phyloP scores from a whole-genome alignment of 352 stramenopile species.

The Phytophthora citrophthora region DNA sequence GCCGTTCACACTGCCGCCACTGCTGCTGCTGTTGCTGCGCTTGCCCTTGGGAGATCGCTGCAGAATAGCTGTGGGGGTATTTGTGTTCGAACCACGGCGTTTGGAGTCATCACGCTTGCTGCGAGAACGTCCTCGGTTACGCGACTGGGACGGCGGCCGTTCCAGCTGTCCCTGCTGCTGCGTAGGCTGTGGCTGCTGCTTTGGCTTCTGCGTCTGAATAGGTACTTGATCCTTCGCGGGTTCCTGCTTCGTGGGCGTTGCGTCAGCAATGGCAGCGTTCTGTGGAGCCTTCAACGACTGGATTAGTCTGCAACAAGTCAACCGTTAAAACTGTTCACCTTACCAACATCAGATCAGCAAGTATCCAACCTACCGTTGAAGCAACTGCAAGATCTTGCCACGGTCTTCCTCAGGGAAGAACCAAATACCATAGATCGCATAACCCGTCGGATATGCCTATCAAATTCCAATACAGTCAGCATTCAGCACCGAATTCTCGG shows the following conservation, averaged over 20 bases:
- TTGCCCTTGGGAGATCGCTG: conserved; percentile 59
- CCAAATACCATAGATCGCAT: conserved; percentile 88
- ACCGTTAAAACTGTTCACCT: conserved; percentile 9
- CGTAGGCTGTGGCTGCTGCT: conserved; percentile 41
- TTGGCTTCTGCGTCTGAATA: conserved; percentile 32
- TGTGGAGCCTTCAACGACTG: conserved; percentile 60
- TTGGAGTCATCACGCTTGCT: conserved; percentile 66
- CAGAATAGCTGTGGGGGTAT: conserved; percentile 64
- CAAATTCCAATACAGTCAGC: background rate
- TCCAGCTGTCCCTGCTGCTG: conserved; percentile 44
- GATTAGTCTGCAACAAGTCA: conserved; percentile 56
- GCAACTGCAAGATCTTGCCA: conserved; percentile 76
- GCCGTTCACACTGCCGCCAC: conserved; percentile 33
- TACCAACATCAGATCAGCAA: background rate
- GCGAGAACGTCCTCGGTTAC: conserved; percentile 55
- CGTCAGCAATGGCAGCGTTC: conserved; percentile 17
- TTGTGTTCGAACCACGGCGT: conserved; percentile 26
- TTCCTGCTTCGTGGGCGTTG: conserved; percentile 29
- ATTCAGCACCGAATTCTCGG: background rate
- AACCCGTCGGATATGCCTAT: conserved; percentile 58
- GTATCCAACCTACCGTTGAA: conserved; percentile 58
- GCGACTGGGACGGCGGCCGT: conserved; percentile 31
- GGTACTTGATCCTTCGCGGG: conserved; percentile 21
- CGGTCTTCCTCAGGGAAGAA: conserved; percentile 90
- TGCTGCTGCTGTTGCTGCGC: conserved; percentile 37